Evolutionary conservation across 305 asterid species (phyloP).

Genomic region (Fraxinus ornus): DNA sequence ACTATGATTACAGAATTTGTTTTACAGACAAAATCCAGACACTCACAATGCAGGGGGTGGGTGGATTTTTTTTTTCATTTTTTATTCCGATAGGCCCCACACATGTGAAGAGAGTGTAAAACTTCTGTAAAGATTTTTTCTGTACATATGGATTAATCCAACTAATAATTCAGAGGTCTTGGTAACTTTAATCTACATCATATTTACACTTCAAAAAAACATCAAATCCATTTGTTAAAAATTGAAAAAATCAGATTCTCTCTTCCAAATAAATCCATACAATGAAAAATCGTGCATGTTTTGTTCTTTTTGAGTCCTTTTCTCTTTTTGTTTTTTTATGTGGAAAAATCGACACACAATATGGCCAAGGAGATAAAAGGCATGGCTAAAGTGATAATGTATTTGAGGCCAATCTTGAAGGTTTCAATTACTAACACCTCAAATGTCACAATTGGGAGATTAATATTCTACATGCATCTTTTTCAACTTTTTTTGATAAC

Average conservation of each 20-base stretch:
- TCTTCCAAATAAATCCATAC: not conserved
- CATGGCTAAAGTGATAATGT: slow-evolving; percentile 30
- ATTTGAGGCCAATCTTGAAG: slow-evolving; percentile 25
- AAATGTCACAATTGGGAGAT: not conserved
- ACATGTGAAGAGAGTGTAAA: too few species aligned
- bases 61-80: too few species aligned
- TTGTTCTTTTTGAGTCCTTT: not conserved
- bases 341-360: not conserved
- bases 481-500: not conserved
- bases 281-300: not conserved
- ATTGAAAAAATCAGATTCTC: not conserved
- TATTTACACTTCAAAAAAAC: not conserved
- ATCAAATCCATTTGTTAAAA: not conserved
- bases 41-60: too few species aligned
- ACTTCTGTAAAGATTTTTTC: too few species aligned
- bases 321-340: not conserved
- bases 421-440: not conserved
- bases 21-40: too few species aligned
- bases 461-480: not conserved
- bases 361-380: slow-evolving; percentile 2
- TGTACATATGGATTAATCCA: too few species aligned
- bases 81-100: too few species aligned
- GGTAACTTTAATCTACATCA: not conserved
- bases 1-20: too few species aligned
- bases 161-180: not conserved